These are phyloP conservation scores for Angophora floribunda DNA, from an alignment of 345 rosid genomes.

Conservation along the genomic window DNA sequence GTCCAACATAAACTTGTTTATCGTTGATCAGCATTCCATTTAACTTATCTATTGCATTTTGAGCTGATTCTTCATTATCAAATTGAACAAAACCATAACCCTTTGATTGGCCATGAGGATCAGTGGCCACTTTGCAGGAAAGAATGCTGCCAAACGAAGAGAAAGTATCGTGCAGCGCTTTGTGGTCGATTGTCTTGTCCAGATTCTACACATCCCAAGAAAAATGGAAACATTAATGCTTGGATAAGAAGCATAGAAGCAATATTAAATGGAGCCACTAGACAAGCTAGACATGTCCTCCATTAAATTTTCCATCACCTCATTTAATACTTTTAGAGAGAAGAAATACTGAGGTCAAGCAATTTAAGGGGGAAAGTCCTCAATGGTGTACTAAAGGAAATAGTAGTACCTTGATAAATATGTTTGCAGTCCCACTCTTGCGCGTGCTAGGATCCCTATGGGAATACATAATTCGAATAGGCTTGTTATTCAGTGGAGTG, in stretches of 20 bases:
- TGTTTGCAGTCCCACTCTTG: constrained; percentile 88
- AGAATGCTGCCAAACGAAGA: constrained; percentile 79
- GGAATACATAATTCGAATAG: constrained; percentile 83
- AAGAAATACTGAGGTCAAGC: neutral
- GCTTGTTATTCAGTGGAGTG: constrained; percentile 52
- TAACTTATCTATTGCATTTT: constrained; percentile 66
- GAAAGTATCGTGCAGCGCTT: constrained; percentile 82
- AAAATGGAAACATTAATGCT: neutral
- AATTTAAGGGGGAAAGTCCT: neutral
- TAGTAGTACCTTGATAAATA: constrained; percentile 66
- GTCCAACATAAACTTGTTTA: constrained; percentile 92
- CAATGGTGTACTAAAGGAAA: neutral
- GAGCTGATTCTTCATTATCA: constrained; percentile 75
- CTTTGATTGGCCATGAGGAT: constrained; percentile 71
- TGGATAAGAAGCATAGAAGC: neutral
- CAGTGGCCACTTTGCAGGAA: constrained; percentile 87
- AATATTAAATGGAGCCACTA: neutral
- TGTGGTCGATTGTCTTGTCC: constrained; percentile 88
- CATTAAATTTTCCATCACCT: neutral
- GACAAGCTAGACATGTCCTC: neutral
- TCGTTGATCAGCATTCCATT: constrained; percentile 94
- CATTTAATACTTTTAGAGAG: neutral
- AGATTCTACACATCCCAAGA: constrained; percentile 42
- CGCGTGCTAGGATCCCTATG: constrained; percentile 88
- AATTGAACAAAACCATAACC: constrained; percentile 96